Percentiles rank a stretch among this genome's conserved stretches.
These are phyloP conservation scores for Cladorrhinum samala DNA, from an alignment of 495 filamentous ascomycete genomes.

Conservation along the genomic window DNA sequence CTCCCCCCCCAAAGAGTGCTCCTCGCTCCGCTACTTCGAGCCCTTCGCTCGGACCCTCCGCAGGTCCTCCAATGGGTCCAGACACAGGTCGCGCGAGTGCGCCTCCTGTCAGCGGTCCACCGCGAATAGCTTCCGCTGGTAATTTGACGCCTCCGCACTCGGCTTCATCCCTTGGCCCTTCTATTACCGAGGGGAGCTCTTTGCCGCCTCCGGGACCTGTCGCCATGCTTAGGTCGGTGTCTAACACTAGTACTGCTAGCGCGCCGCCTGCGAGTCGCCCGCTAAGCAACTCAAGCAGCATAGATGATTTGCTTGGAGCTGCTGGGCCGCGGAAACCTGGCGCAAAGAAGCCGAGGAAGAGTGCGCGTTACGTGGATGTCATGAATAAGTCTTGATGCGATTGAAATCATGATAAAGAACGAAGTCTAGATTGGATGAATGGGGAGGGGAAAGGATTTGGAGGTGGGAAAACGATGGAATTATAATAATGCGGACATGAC, in stretches of 20 bases:
- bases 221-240: conserved; percentile 39
- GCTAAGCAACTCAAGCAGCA: conserved; percentile 73
- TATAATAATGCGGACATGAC: no score
- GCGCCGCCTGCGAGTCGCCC: conserved; percentile 49
- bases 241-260: conserved; percentile 36
- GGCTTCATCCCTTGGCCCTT: background rate
- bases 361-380: conserved; percentile 82
- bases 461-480: no score
- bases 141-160: conserved; percentile 15
- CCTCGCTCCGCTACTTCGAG: conserved; percentile 30
- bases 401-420: background rate
- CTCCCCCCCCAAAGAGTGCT: conserved; percentile 42
- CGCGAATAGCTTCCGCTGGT: conserved; percentile 11
- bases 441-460: no score
- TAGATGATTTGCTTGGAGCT: conserved; percentile 76
- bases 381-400: conserved; percentile 54
- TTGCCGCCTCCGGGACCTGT: conserved; percentile 31
- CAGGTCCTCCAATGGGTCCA: background rate
- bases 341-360: conserved; percentile 71
- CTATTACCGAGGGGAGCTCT: background rate
- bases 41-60: conserved; percentile 21
- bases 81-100: conserved; percentile 24
- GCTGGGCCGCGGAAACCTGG: conserved; percentile 60
- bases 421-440: no score
- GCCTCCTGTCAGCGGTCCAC: conserved; percentile 32